Evolutionary conservation across 1,284 basidiomycete species (phyloP), one percentile per base, ranked within the genome.

Genomic region (Takashimella tepidaria): DNA sequence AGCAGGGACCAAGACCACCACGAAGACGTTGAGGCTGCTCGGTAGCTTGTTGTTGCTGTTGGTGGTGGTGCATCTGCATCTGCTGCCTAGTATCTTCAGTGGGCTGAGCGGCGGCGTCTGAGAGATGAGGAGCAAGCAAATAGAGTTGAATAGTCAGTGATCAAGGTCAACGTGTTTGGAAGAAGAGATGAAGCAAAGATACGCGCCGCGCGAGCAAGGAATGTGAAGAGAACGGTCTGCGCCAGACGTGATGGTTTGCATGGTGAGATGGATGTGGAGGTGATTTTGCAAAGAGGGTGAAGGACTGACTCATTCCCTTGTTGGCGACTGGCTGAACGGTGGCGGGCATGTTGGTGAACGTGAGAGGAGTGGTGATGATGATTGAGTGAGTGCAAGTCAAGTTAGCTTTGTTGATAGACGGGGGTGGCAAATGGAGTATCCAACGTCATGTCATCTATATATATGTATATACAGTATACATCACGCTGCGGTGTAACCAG

Each of bases 1-100:
- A 58, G 40, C 52, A 52, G 10, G 57, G 54, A 24, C 53, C 58
- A 27, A 51, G 47, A 40, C 53, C 55, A 21, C 47, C 51, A 11
- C 49, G 47, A 24, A 51, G 47, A n/a, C 45, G 51, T 31, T 56
- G 48, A 22, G 48, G 51, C 41, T 31, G 27, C 12, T 11, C 2
- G 24, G 25, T 24, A 16, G 42, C 40, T 25, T 23, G 41, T 16
- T 41, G 11, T 40, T 40, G 27, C 27, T 21, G 27, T 21, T n/a
- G 27, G 47, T 20, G 19, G 20, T 12, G 45, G 41, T 4, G 26
- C 27, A 8, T 6, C 13, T 11, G 26, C n/a, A n/a, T n/a, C n/a
- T n/a, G n/a, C n/a, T n/a, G n/a, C n/a, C n/a, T n/a, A 16, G 31
- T 8, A 16, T 8, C 31, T 37, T 37, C 31, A 8, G 8, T 8